These are phyloP conservation scores for Penicillium riverlandense DNA, from an alignment of 495 filamentous ascomycete species.

Conservation along the genomic window DNA sequence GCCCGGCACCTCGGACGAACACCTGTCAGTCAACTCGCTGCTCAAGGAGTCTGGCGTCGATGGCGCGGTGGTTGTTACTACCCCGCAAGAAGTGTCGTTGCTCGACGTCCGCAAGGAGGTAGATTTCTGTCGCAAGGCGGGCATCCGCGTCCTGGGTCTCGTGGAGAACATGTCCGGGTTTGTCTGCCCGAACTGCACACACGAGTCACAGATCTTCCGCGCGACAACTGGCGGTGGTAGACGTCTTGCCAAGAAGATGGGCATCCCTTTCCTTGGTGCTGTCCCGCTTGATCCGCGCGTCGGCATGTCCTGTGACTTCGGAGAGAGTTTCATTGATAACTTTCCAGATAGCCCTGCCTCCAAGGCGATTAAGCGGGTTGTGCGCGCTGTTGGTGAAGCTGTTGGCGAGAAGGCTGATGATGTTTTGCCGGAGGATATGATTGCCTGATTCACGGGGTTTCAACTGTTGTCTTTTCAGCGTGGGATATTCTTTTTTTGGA, in stretches of 20 bases:
- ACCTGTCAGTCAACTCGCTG: conserved; percentile 82
- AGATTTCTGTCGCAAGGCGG: conserved; percentile 93
- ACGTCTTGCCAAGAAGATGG: conserved; percentile 73
- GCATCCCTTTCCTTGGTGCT: conserved; percentile 77
- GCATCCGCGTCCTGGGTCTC: conserved; percentile 76
- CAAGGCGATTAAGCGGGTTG: conserved; percentile 66
- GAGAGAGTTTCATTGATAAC: conserved; percentile 92
- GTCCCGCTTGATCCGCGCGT: conserved; percentile 94
- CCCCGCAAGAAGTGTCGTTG: conserved; percentile 88
- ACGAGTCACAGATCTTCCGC: conserved; percentile 77
- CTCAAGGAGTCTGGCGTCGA: conserved; percentile 84
- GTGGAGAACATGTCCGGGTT: conserved; percentile 99
- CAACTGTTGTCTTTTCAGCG: background rate
- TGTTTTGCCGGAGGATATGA: conserved; percentile 30
- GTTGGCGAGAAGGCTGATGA: conserved; percentile 49
- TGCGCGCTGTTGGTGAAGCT: conserved; percentile 57
- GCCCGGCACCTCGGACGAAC: conserved; percentile 90
- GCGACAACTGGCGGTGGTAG: conserved; percentile 85
- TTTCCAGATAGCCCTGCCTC: conserved; percentile 91
- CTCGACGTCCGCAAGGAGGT: conserved; percentile 95
- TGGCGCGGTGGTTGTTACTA: conserved; percentile 88
- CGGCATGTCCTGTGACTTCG: conserved; percentile 92
- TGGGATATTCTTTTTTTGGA: background rate
- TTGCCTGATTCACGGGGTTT: conserved; percentile 10
- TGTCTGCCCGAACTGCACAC: conserved; percentile 83